Evolutionary conservation across 345 rosid species (phyloP).

Genomic region (Gossypium herbaceum): DNA sequence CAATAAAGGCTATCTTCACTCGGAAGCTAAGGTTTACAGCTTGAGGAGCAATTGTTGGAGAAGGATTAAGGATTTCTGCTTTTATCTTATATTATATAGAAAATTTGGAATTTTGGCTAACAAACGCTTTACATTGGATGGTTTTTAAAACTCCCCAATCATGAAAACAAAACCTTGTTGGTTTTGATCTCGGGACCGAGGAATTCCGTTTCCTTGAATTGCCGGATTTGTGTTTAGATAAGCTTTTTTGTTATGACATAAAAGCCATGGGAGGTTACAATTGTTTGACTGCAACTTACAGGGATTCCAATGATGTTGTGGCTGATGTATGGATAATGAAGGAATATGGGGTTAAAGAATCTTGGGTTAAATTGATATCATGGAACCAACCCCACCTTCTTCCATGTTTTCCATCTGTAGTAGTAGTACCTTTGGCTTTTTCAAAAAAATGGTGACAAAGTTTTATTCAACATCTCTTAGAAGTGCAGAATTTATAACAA

Average conservation of each 20-base stretch:
- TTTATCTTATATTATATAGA: constrained; percentile 23
- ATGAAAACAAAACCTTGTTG: constrained; percentile 23
- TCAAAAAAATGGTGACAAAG: neutral
- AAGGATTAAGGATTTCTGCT: constrained; percentile 28
- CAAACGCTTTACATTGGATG: constrained; percentile 41
- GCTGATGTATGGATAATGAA: constrained; percentile 11
- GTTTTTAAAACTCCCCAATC: constrained; percentile 20
- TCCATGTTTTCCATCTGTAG: neutral
- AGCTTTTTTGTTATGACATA: constrained; percentile 24
- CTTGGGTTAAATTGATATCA: neutral
- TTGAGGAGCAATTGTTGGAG: constrained; percentile 36
- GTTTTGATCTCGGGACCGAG: neutral
- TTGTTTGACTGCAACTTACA: constrained; percentile 23
- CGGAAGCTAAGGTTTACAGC: constrained; percentile 37
- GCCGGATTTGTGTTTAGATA: constrained; percentile 16
- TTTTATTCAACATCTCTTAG: neutral
- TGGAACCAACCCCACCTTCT: neutral
- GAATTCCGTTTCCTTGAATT: constrained; percentile 14
- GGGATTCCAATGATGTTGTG: neutral
- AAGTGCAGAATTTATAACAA: no score
- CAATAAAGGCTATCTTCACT: constrained; percentile 9
- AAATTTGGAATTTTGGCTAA: constrained; percentile 35
- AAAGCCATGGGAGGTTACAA: constrained; percentile 24
- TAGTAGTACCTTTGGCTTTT: neutral
- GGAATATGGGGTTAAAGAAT: constrained; percentile 24